phyloP scores from a whole-genome alignment of 116 monocot species.

The Dioscorea cayenensis region DNA sequence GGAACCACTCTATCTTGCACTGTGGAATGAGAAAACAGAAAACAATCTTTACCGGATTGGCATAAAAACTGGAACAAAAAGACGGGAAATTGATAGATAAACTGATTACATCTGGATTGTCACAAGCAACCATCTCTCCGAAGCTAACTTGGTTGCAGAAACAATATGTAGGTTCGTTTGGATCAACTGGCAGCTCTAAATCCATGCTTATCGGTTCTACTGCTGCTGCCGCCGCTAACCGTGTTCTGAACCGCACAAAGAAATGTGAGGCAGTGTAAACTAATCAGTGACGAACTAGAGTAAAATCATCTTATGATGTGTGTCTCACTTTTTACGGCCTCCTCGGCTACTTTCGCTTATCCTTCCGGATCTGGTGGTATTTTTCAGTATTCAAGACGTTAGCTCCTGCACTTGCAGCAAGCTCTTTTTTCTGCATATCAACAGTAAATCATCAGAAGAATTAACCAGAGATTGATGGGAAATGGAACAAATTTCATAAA shows the following conservation, averaged over 20 bases:
- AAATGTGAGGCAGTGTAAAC: not conserved
- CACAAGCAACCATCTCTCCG: slow-evolving; percentile 98
- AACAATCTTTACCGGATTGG: not conserved
- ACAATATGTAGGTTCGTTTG: slow-evolving; percentile 97
- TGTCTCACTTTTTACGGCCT: slow-evolving; percentile 75
- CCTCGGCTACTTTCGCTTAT: slow-evolving; percentile 61
- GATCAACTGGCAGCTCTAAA: slow-evolving; percentile 87
- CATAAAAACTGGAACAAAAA: not conserved
- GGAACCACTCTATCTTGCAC: slow-evolving; percentile 99
- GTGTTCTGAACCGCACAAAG: slow-evolving; percentile 19
- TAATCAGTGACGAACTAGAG: not conserved
- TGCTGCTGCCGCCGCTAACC: slow-evolving; percentile 10
- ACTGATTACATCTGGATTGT: slow-evolving; percentile 60
- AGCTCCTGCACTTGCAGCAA: slow-evolving; percentile 21
- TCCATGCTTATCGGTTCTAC: slow-evolving; percentile 46
- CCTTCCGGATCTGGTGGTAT: slow-evolving; percentile 40
- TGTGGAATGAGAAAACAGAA: slow-evolving; percentile 14
- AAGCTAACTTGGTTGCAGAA: slow-evolving; percentile 98
- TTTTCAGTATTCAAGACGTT: slow-evolving; percentile 14
- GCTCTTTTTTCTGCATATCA: slow-evolving; percentile 42
- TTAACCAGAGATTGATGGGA: too few species aligned
- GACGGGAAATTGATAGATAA: not conserved
- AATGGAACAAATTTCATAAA: not conserved
- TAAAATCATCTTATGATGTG: not conserved
- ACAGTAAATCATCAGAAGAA: not conserved